Evolutionary conservation across 73 alveolate genomes (phyloP).

Genomic region (Blepharisma stoltei): DNA sequence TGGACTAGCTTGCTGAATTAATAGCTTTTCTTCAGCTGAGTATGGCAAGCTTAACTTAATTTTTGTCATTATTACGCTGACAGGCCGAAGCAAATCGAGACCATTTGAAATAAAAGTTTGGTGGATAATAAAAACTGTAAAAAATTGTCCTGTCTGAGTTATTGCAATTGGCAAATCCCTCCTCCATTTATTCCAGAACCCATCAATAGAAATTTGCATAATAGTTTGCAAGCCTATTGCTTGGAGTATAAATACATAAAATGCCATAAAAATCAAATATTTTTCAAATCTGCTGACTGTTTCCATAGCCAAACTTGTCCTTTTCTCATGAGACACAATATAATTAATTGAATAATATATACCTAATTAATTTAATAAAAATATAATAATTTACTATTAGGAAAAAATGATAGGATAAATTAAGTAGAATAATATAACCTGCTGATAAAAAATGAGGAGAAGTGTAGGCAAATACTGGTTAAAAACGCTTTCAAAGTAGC

Average conservation of each 20-base stretch:
- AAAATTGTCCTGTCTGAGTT: background rate
- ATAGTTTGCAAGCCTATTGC: background rate
- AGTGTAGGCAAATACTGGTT: slow-evolving; percentile 1
- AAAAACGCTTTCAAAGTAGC: background rate
- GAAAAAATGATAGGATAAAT: no score
- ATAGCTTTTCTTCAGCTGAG: background rate
- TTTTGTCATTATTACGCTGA: background rate
- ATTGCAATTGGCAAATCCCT: slow-evolving; percentile 3
- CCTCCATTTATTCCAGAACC: background rate
- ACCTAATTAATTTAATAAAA: no score
- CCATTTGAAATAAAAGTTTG: background rate
- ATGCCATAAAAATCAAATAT: background rate
- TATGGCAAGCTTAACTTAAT: background rate
- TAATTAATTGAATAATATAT: background rate
- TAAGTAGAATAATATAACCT: no score
- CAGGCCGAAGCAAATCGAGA: background rate
- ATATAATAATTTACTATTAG: no score
- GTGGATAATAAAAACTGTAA: slow-evolving; percentile 14
- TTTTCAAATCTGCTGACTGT: background rate
- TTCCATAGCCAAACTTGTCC: background rate
- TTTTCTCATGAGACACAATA: background rate
- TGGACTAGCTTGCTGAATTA: background rate
- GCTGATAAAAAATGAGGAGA: slow-evolving; percentile 9
- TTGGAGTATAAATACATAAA: background rate
- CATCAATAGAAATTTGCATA: background rate